Percentiles rank a stretch among this genome's conserved stretches.
These are phyloP conservation scores for Trichophyton schoenleinii DNA, from an alignment of 2,329 filamentous ascomycete genomes.

Conservation along the genomic window DNA sequence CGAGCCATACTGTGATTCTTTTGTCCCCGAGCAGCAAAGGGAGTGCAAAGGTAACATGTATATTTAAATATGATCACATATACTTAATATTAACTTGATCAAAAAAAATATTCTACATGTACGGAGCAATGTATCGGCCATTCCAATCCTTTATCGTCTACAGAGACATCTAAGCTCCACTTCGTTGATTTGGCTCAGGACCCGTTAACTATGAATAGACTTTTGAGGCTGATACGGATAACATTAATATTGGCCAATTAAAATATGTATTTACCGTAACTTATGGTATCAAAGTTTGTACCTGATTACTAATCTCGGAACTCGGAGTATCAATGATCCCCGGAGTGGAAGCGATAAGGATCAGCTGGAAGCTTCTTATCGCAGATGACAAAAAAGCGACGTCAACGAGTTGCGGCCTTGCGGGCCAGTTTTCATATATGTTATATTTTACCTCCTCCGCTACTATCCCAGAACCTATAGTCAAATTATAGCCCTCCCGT, in stretches of 20 bases:
- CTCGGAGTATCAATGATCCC: background rate
- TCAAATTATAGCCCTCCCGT: too few species aligned
- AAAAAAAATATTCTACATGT: too few species aligned
- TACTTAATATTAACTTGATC: too few species aligned
- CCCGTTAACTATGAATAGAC: background rate
- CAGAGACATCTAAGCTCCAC: too few species aligned
- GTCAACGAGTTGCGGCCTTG: background rate
- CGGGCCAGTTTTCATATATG: background rate
- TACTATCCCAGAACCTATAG: background rate
- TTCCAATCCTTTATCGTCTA: too few species aligned
- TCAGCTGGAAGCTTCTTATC: slow-evolving; percentile 4
- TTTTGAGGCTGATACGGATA: background rate
- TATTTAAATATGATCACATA: too few species aligned
- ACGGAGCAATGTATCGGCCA: too few species aligned
- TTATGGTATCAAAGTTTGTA: background rate
- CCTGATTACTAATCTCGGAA: background rate
- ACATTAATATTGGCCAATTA: background rate
- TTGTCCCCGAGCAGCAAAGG: too few species aligned
- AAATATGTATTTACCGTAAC: background rate
- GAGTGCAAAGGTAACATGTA: too few species aligned
- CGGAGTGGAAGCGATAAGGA: background rate
- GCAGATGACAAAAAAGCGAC: background rate
- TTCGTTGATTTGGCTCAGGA: too few species aligned
- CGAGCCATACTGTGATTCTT: too few species aligned
- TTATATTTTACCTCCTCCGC: background rate